Evolutionary conservation across 495 filamentous ascomycete species (phyloP), one percentile per base, ranked within the genome.

Genomic region (Letharia columbiana): DNA sequence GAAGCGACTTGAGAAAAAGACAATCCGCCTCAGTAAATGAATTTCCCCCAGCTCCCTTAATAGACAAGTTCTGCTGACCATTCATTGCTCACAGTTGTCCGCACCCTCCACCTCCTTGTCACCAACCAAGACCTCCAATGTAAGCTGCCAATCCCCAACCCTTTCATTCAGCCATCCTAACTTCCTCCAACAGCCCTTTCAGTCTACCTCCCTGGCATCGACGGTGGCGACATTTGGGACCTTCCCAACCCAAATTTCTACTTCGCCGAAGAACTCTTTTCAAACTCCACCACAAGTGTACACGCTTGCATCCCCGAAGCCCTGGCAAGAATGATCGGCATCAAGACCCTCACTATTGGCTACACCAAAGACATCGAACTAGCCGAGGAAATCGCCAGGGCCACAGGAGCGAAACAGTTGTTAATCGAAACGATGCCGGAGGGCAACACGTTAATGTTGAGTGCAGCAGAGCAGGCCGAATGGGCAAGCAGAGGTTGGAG

Each of bases 281-380:
- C 62, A 9, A 64, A 64, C 18, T 58, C 62, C 3, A 64, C 62
- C 37, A 58, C 49, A 20, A 58, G 44, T 8, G 62, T 64, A 35
- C 52, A 64, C 40, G 62, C 62, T 23, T 64, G 62, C 28, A 64
- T 64, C 10, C 62, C 62, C 33, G 39, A 64, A 52, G 62, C 62
- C 20, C 17, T 64, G 40, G 31, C 31, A 8, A 64, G 37, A 54
- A 58, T 64, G 47, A 15, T 64, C 17, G 62, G 62, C 45, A 58
- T 64, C 33, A 12, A 58, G 17, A 23, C 47, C 11, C 62, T 64
- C 17, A 58, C 62, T 18, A 58, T 64, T 9, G 62, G 62, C 20
- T 64, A 64, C 28, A 64, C 62, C 9, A 64, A 58, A 41, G 62
- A 64, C 35, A 58, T 58, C 20, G 49, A 41, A 44, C 50, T 64